Evolutionary conservation across 345 rosid species (phyloP), one percentile per base, ranked within the genome.

Genomic region (Mangifera indica): DNA sequence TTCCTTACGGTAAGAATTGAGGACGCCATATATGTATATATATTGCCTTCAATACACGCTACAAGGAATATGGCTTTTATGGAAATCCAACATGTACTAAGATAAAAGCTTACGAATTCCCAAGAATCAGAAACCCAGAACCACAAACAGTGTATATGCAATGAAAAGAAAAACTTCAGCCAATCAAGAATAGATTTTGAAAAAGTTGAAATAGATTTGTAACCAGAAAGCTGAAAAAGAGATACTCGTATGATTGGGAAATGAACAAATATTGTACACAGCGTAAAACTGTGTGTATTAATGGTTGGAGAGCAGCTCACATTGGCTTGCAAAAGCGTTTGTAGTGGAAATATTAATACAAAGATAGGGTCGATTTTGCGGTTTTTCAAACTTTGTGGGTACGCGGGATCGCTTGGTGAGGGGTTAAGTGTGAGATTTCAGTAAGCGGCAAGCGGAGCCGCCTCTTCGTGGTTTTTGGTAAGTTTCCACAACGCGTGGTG

Each of bases 281-380:
- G 20, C 60, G 60, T 18, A 22, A 37, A 56, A 48, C 44, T 26
- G 66, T 18, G 72, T 55, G 69, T 29, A 72, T 14, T 53, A 46
- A 25, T 73, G 72, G 79, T 62, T 69, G 72, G 80, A 56, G 42
- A 48, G 69, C 67, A 75, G 53, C 67, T 74, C 79, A 80, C 78
- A 66, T 79, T 79, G 73, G 76, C 22, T 60, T 63, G 72, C 70
- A 21, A 45, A 60, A 69, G 70, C 61, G 72, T 24, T 73, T 71
- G 67, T 63, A n/a, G 40, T 72, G 46, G 67, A 56, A 67, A 42
- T 67, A 60, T 59, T 64, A 49, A 20, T 40, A 57, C 29, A 32
- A 15, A 26, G 1, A 18, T 53, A n/a, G n/a, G n/a, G n/a, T n/a
- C n/a, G n/a, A n/a, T n/a, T n/a, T n/a, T n/a, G n/a, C n/a, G n/a